Evolutionary conservation across 192 early-diverging fungal genomes (phyloP).

Genomic region (Coemansia sp.): DNA sequence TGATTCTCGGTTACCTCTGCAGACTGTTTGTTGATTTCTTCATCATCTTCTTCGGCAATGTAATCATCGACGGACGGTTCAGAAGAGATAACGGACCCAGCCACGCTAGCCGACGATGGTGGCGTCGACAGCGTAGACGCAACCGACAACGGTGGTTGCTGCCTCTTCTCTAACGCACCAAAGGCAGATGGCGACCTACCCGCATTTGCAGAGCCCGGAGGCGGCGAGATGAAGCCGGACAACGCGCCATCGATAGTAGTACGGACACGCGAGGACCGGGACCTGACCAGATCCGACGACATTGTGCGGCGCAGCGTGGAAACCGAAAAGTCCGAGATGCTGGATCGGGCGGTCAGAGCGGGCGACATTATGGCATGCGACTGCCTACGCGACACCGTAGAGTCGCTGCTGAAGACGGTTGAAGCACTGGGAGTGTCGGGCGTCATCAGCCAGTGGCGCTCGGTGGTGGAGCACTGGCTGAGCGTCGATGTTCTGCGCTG

Average conservation of each 20-base stretch:
- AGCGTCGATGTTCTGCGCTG: conserved; percentile 41
- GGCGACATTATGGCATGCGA: conserved; percentile 31
- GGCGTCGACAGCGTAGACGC: background rate
- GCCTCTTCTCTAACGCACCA: background rate
- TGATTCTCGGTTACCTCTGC: background rate
- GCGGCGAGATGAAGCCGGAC: conserved; percentile 9
- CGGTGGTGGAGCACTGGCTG: conserved; percentile 53
- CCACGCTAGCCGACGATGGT: background rate
- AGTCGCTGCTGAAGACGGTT: background rate
- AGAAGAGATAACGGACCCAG: background rate
- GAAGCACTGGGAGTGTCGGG: conserved; percentile 18
- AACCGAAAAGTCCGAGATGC: conserved; percentile 36
- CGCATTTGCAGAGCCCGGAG: background rate
- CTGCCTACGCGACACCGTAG: conserved; percentile 27
- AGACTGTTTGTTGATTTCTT: background rate
- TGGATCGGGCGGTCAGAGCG: conserved; percentile 36
- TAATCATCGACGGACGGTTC: background rate
- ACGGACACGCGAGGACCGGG: background rate
- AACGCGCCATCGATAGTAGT: conserved; percentile 7
- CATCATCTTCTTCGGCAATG: background rate
- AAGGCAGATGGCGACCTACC: background rate
- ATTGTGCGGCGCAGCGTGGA: background rate
- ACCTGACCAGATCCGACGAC: background rate
- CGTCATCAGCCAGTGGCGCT: conserved; percentile 46
- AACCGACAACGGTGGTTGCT: background rate